Evolutionary conservation across 148 eudicot species (phyloP).

Genomic region (Camellia lanceoleosa): DNA sequence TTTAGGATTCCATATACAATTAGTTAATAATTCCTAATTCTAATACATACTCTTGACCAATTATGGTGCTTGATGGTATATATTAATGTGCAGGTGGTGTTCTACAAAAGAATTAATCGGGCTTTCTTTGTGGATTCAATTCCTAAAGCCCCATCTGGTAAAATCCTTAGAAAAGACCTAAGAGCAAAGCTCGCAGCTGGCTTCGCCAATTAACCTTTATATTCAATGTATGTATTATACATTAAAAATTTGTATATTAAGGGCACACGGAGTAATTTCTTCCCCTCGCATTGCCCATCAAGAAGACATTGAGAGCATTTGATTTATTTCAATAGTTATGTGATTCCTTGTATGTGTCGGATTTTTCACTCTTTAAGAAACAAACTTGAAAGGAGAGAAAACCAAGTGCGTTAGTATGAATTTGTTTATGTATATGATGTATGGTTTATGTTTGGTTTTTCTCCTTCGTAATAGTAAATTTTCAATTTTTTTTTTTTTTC

Average conservation of each 20-base stretch:
- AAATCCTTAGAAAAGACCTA: slow-evolving; percentile 87
- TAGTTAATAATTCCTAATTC: not conserved
- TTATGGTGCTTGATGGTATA: not conserved
- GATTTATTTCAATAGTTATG: not conserved
- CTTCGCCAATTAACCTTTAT: slow-evolving; percentile 17
- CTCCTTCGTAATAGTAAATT: not conserved
- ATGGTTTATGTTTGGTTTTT: not conserved
- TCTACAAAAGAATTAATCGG: slow-evolving; percentile 67
- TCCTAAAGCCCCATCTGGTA: slow-evolving; percentile 89
- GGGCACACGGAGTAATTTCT: not conserved
- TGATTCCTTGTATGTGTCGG: not conserved
- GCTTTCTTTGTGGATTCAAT: slow-evolving; percentile 76
- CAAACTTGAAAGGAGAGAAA: not conserved
- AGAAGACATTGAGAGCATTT: not conserved
- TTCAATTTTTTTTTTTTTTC: not conserved
- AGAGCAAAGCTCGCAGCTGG: slow-evolving; percentile 77
- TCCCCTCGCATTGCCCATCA: not conserved
- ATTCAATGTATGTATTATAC: not conserved
- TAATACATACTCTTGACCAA: not conserved
- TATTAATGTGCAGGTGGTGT: slow-evolving; percentile 61
- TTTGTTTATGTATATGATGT: not conserved
- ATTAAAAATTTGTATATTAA: not conserved
- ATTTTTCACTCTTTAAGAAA: not conserved
- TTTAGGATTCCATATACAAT: no score
- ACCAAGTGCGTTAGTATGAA: not conserved